Base-by-base conservation (phyloP, 2,329 filamentous ascomycete species). In the Neopestalotiopsis sp. region DNA sequence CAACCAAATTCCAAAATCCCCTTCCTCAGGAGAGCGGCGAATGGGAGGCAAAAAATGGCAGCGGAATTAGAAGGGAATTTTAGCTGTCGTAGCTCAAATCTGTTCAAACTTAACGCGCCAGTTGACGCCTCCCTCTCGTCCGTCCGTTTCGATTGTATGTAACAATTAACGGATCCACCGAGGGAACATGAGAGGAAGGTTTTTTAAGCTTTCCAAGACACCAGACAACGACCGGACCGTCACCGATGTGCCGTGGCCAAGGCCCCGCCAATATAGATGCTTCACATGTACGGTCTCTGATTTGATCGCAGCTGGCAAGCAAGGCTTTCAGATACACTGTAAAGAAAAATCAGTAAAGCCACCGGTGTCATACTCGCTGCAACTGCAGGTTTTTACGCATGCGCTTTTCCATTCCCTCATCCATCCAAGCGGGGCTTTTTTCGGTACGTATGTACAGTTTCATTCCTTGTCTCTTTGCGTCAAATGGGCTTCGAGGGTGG, bases 211-310 rank as follows among this genome's bases (percentile, higher is more conserved):
- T 61, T 40, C n/a, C 28, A 38, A 61, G 34, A 34, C 24, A 61
- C 28, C 59, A 53, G n/a, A 53, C 14, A 17, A 53, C 45, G n/a
- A 53, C 45, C 45, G 45, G 59, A 34, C 59, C 59, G 59, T 61
- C 59, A 61, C 59, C 30, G 17, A 38, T 61, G 59, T 61, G 59
- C 59, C 59, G 59, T 38, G n/a, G 59, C 59, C 59, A 61, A 61
- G 59, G 28, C 30, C 24, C 30, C 59, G 30, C 32, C 32, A 61
- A 61, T 61, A 40, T 61, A 61, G 34, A 20, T 61, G 59, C 59
- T 61, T 59, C 57, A 59, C 57, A 53, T 28, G 12, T 7, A 38
- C 13, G 24, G 24, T 59, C 30, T 61, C 59, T 34, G 34, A 61
- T 30, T 20, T 28, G 24, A 28, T 28, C 24, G 24, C 24, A 28